A percentile compares a stretch with the other conserved stretches of the same genome.
These are phyloP conservation scores for Populus simonii DNA, from an alignment of 345 rosid genomes.

Conservation along the genomic window DNA sequence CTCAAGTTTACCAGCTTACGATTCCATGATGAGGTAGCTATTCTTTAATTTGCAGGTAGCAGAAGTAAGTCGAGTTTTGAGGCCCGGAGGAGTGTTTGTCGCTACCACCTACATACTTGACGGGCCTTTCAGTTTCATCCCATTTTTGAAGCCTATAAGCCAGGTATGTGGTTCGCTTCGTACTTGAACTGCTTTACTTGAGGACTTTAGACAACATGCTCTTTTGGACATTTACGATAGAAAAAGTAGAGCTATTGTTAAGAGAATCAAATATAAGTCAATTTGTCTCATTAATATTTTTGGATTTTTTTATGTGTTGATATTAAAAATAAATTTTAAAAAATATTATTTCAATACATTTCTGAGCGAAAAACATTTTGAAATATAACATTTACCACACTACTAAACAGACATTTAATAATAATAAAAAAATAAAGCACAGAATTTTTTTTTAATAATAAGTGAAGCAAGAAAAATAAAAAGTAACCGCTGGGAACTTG, in stretches of 20 bases:
- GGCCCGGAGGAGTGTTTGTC: conserved; percentile 87
- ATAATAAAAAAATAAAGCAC: background rate
- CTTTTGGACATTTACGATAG: background rate
- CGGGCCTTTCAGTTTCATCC: conserved; percentile 49
- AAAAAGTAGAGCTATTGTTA: background rate
- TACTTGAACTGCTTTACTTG: conserved; percentile 6
- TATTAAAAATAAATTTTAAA: too few species aligned
- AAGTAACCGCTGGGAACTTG: conserved; percentile 1
- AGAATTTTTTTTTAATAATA: too few species aligned
- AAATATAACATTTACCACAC: too few species aligned
- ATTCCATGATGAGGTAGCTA: background rate
- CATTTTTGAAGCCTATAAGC: conserved; percentile 46
- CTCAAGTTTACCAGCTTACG: background rate
- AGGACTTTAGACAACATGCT: background rate
- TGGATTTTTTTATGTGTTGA: too few species aligned
- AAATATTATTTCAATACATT: too few species aligned
- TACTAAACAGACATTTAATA: background rate
- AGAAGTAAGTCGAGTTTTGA: conserved; percentile 78
- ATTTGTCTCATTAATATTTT: background rate
- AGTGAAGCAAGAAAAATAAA: background rate
- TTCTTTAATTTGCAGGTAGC: conserved; percentile 50
- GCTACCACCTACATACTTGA: conserved; percentile 66
- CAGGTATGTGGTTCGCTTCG: conserved; percentile 42
- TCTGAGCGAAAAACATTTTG: too few species aligned
- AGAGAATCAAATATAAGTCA: background rate